Evolutionary conservation across 495 filamentous ascomycete genomes (phyloP), one percentile per base, ranked within the genome.

Genomic region (Aspergillus cavernicola): DNA sequence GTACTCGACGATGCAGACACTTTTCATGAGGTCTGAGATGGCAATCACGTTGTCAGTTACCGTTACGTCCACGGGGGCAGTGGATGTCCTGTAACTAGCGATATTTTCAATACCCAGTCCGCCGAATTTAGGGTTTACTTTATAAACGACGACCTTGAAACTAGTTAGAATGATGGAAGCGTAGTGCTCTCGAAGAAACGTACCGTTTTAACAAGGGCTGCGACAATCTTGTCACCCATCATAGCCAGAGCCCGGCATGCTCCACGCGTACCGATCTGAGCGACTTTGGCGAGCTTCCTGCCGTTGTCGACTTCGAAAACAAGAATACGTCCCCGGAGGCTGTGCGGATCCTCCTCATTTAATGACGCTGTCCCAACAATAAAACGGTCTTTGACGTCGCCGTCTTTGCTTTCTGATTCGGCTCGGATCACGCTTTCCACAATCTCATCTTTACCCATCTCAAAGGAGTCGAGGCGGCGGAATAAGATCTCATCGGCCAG

Each of bases 1-100:
- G 59, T 83, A 91, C 61, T 89, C 71, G 10, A 96, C 72, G 9
- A 97, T 65, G 13, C 87, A 86, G 32, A 93, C 73, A 28, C 88
- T 92, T 73, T 97, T 96, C 90, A 96, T 97, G 33, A 99, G 72
- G 59, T 99, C 93, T 1, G 85, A 88, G 4, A 99, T 84, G 0
- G 87, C 87, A 55, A 97, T 92, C 23, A 81, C 8, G 51, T 87
- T 79, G 12, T 71, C 82, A 13, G 77, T 75, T 9, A 96, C 78
- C 11, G 83, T 78, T n/a, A 99, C 56, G 61, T 95, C 89, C 22
- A 95, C 81, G 2, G 93, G 95, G 24, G 88, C 88, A 0, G 89
- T 96, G 16, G 90, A 83, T 11, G 89, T 87, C 15, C 90, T 81
- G 65, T 89, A 97, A 10, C 80, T 82, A 36, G 86, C 85, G 8